Base-by-base conservation (phyloP, 331 rosid genomes). In the Dryas integrifolia region DNA sequence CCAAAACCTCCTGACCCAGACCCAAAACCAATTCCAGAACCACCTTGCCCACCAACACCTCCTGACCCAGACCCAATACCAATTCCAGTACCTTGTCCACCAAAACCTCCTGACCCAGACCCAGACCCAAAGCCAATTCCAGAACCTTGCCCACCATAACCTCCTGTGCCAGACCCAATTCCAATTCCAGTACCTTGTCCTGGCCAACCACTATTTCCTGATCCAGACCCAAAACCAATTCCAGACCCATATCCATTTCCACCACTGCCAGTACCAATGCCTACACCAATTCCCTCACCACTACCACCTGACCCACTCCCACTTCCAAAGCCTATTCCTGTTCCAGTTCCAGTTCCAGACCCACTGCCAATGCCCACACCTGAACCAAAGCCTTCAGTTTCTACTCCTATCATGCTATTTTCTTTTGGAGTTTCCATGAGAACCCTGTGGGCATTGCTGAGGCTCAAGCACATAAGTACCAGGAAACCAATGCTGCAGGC, bases 401-500 rank as follows among this genome's bases (percentile, higher is more conserved):
- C 55, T 45, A 53, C 10, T 21, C 38, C 24, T 21, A 24, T 55
- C 60, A 50, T 16, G 30, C 30, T 26, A 26, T 26, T 26, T 26
- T 26, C 30, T 26, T 26, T 26, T 26, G 30, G 30, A 26, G 30
- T 26, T 2, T 26, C 30, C 30, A 26, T 40, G 30, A 72, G 72
- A 1, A 73, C 18, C 76, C 76, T 72, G 5, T 26, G 13, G 59
- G 81, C 81, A 2, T 58, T 61, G 69, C 63, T 46, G 58, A 72
- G 58, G 67, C 80, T 69, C 9, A 76, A 53, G 84, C 72, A 79
- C 51, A 72, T 30, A 48, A 69, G 26, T 9, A 60, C 74, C 21
- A 73, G 43, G 52, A 76, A 74, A 73, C 65, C 52, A 49, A 82
- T 63, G 59, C 67, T 30, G 61, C 18, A 58, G 24, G 66, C 26